Conservation (phyloP, 225 moss, liverwort and hornwort species). For the Straminergon stramineum region DNA sequence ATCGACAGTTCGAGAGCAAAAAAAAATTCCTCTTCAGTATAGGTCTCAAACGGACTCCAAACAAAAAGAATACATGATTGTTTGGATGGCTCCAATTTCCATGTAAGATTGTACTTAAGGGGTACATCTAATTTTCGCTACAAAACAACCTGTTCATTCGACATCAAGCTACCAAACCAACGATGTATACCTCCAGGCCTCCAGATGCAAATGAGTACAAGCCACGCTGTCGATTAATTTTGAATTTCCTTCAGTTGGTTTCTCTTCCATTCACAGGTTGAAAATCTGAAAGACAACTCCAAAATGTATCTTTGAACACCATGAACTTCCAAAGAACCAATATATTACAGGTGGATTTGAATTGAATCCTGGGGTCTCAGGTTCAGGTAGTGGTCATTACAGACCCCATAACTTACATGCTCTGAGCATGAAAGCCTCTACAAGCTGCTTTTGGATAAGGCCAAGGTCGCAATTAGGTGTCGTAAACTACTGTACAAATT, state of each 20-base stretch:
- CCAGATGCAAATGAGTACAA: background rate
- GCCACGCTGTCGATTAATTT: background rate
- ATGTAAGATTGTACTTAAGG: background rate
- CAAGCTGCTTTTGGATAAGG: background rate
- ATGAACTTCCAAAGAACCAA: background rate
- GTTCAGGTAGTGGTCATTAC: too few relatives aligned
- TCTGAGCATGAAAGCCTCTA: background rate
- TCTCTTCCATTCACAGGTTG: background rate
- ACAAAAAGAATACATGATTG: background rate
- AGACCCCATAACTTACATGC: background rate
- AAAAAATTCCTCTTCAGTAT: background rate
- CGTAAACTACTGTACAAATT: too few relatives aligned
- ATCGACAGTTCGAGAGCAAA: background rate
- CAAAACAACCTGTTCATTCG: background rate
- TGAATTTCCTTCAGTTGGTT: background rate
- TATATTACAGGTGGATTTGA: background rate
- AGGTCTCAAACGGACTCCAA: too few relatives aligned
- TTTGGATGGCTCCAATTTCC: background rate
- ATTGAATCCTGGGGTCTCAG: background rate
- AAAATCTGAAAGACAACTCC: too few relatives aligned
- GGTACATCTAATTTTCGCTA: background rate
- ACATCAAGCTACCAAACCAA: background rate
- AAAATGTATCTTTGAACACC: background rate
- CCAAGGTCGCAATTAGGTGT: background rate
- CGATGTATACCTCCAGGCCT: too few relatives aligned